Conservation (phyloP, 2,329 filamentous ascomycete species). For the Cytospora schulzeri region DNA sequence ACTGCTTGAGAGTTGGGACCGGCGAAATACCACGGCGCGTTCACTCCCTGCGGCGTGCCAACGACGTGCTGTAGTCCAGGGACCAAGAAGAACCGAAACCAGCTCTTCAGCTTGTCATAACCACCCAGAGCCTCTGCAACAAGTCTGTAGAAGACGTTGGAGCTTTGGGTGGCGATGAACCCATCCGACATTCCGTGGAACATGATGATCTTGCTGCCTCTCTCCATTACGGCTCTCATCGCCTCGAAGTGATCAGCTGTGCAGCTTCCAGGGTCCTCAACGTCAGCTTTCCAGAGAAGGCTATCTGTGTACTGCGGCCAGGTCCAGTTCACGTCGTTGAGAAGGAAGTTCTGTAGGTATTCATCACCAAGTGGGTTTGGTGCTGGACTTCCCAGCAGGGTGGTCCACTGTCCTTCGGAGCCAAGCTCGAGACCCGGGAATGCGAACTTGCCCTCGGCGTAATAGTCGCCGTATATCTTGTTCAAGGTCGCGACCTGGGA, state of each 20-base stretch:
- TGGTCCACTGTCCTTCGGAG: conserved; percentile 41
- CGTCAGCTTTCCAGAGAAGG: conserved; percentile 33
- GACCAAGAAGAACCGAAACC: conserved; percentile 53
- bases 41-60: conserved; percentile 29
- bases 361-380: conserved; percentile 32
- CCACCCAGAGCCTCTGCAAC: conserved; percentile 41
- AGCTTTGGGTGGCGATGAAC: conserved; percentile 37
- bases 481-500: conserved; percentile 40
- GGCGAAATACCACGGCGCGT: conserved; percentile 41
- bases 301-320: conserved; percentile 36
- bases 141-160: conserved; percentile 38
- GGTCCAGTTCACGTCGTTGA: conserved; percentile 35
- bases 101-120: conserved; percentile 42
- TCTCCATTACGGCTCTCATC: conserved; percentile 34
- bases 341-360: conserved; percentile 36
- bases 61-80: conserved; percentile 55
- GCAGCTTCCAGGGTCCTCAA: conserved; percentile 34
- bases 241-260: conserved; percentile 35
- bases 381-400: conserved; percentile 29
- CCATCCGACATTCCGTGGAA: conserved; percentile 47
- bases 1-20: conserved; percentile 35
- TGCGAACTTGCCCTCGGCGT: conserved; percentile 30
- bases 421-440: conserved; percentile 44
- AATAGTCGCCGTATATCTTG: conserved; percentile 36
- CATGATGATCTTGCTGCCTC: conserved; percentile 45